Evolutionary conservation across 2,329 filamentous ascomycete species (phyloP).

Genomic region (Exophiala mesophila): DNA sequence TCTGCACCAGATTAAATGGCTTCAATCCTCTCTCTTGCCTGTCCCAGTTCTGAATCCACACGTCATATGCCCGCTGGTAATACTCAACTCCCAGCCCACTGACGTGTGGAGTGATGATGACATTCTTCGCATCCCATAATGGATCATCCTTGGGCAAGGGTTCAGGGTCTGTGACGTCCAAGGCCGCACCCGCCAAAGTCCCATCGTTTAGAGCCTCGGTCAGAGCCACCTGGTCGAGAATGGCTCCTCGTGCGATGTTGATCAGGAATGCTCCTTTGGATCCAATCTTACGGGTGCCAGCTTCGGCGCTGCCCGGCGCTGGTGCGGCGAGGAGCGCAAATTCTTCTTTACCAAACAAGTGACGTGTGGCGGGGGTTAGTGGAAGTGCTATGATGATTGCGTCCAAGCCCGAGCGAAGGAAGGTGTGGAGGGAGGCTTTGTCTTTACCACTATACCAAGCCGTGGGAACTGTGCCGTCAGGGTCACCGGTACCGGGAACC

Average conservation of each 20-base stretch:
- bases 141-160: slow-evolving; percentile 64
- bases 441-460: slow-evolving; percentile 55
- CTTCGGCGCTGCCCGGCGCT: background rate
- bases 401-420: slow-evolving; percentile 53
- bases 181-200: slow-evolving; percentile 60
- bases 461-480: slow-evolving; percentile 50
- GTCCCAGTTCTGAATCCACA: slow-evolving; percentile 55
- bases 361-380: slow-evolving; percentile 51
- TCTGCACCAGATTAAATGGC: slow-evolving; percentile 59
- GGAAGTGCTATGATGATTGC: slow-evolving; percentile 54
- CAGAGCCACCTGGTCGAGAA: slow-evolving; percentile 59
- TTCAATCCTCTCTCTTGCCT: slow-evolving; percentile 48
- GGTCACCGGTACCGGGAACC: slow-evolving; percentile 61
- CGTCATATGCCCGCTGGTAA: slow-evolving; percentile 51
- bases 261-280: slow-evolving; percentile 44
- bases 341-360: slow-evolving; percentile 51
- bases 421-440: slow-evolving; percentile 48
- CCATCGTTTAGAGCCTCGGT: slow-evolving; percentile 55
- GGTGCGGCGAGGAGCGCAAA: slow-evolving; percentile 44
- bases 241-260: slow-evolving; percentile 65
- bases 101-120: slow-evolving; percentile 65
- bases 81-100: slow-evolving; percentile 54
- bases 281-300: background rate
- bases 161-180: slow-evolving; percentile 77
- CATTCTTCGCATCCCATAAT: slow-evolving; percentile 65